These are phyloP conservation scores for Yueomyces sinensis DNA, from an alignment of 805 yeast species.

Conservation along the genomic window DNA sequence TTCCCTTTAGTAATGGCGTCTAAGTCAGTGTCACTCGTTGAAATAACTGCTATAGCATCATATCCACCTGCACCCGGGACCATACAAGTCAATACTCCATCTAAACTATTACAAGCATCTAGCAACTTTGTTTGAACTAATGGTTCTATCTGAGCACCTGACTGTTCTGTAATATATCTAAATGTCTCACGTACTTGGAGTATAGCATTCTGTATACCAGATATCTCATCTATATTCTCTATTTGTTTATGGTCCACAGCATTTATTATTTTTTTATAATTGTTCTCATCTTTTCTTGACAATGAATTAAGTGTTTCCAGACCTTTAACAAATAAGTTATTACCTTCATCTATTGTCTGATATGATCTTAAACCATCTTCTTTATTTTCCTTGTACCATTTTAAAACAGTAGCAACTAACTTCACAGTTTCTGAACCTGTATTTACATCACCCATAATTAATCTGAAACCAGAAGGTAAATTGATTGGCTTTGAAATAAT, in stretches of 20 bases:
- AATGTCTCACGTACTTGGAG: conserved; percentile 41
- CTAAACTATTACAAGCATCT: conserved; percentile 39
- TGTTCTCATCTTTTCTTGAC: conserved; percentile 18
- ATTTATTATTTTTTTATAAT: conserved; percentile 24
- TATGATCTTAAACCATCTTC: conserved; percentile 41
- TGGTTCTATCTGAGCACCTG: conserved; percentile 90
- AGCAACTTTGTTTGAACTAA: conserved; percentile 55
- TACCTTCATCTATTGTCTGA: conserved; percentile 40
- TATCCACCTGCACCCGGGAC: conserved; percentile 99
- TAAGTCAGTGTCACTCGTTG: conserved; percentile 33
- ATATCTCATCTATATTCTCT: conserved; percentile 15
- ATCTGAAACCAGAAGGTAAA: conserved; percentile 53
- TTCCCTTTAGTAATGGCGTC: conserved; percentile 15
- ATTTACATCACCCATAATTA: conserved; percentile 86
- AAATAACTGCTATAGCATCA: conserved; percentile 77
- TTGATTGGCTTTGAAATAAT: conserved; percentile 39
- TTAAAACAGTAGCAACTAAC: conserved; percentile 59
- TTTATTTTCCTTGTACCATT: conserved; percentile 50
- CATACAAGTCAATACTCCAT: conserved; percentile 87
- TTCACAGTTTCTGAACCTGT: conserved; percentile 94
- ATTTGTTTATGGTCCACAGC: conserved; percentile 3
- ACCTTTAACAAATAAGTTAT: conserved; percentile 39
- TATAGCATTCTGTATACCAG: conserved; percentile 30
- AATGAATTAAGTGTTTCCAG: conserved; percentile 30
- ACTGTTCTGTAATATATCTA: conserved; percentile 42